Percentiles rank a stretch among this genome's conserved stretches.
These are phyloP conservation scores for Xylaria flabelliformis DNA, from an alignment of 495 filamentous ascomycete genomes.

Conservation along the genomic window DNA sequence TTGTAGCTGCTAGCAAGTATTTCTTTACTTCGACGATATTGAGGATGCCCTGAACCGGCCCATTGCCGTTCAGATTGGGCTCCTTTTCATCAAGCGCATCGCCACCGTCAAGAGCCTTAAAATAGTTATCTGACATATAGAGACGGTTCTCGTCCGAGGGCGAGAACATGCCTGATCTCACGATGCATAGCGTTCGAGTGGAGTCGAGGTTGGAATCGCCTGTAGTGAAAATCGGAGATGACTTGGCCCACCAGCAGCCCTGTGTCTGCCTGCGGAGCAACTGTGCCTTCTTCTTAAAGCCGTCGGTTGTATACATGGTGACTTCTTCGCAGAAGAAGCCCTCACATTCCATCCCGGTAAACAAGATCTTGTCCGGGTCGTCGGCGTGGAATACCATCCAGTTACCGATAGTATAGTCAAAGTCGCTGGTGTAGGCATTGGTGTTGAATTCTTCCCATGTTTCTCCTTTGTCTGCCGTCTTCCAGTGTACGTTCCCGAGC, in stretches of 20 bases:
- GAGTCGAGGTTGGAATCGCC: slow-evolving; percentile 63
- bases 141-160: slow-evolving; percentile 72
- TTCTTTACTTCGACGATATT: slow-evolving; percentile 81
- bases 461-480: slow-evolving; percentile 79
- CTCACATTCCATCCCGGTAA: slow-evolving; percentile 73
- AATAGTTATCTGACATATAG: slow-evolving; percentile 80
- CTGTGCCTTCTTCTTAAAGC: slow-evolving; percentile 70
- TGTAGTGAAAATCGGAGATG: slow-evolving; percentile 72
- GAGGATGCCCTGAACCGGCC: slow-evolving; percentile 74
- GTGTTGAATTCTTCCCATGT: slow-evolving; percentile 77
- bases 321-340: slow-evolving; percentile 61
- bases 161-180: slow-evolving; percentile 68
- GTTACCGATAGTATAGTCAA: slow-evolving; percentile 47
- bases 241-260: slow-evolving; percentile 84
- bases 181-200: slow-evolving; percentile 79
- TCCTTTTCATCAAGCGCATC: slow-evolving; percentile 65
- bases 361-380: slow-evolving; percentile 82
- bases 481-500: slow-evolving; percentile 69
- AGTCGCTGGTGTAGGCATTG: slow-evolving; percentile 51
- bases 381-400: slow-evolving; percentile 77
- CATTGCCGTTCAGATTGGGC: slow-evolving; percentile 73
- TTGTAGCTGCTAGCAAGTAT: slow-evolving; percentile 82
- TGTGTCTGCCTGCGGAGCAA: slow-evolving; percentile 66
- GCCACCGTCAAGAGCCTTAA: slow-evolving; percentile 56
- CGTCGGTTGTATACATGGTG: slow-evolving; percentile 81